phyloP scores from a whole-genome alignment of 2,329 filamentous ascomycete genomes.

The Colletotrichum lupini region DNA sequence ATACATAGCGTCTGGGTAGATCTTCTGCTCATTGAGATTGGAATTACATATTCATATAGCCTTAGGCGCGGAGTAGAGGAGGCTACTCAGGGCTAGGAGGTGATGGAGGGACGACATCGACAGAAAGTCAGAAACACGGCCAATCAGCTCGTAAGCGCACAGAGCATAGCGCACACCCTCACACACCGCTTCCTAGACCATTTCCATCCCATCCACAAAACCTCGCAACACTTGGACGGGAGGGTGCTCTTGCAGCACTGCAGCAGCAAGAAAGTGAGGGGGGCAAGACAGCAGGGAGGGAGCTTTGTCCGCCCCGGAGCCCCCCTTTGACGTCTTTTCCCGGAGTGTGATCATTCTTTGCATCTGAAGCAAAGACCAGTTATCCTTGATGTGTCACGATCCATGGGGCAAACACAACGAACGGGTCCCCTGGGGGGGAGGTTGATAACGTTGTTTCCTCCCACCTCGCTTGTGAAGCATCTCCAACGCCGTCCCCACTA shows the following conservation, averaged over 20 bases:
- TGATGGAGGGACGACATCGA: neutral
- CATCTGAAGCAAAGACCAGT: constrained; percentile 16
- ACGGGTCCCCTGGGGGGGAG: constrained; percentile 2
- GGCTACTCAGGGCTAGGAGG: too few relatives aligned
- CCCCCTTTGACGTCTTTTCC: neutral
- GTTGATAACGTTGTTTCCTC: constrained; percentile 25
- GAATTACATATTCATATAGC: neutral
- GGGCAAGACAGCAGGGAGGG: neutral
- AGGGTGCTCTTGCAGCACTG: neutral
- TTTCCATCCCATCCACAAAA: constrained; percentile 13
- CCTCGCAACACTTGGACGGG: neutral
- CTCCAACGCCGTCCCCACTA: neutral
- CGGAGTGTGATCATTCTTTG: neutral
- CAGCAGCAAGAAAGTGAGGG: neutral
- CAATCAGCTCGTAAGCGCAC: neutral
- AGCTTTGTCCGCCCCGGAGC: constrained; percentile 13
- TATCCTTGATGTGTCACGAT: constrained; percentile 28
- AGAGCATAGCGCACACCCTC: neutral
- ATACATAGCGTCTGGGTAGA: neutral
- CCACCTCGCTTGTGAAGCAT: neutral
- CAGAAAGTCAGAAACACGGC: neutral
- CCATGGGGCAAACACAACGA: constrained; percentile 1
- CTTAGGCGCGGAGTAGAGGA: neutral
- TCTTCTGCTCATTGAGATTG: neutral
- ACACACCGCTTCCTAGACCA: neutral